These are phyloP conservation scores for Hyphopichia pseudoburtonii DNA, from an alignment of 1,139 yeast species.

Conservation along the genomic window DNA sequence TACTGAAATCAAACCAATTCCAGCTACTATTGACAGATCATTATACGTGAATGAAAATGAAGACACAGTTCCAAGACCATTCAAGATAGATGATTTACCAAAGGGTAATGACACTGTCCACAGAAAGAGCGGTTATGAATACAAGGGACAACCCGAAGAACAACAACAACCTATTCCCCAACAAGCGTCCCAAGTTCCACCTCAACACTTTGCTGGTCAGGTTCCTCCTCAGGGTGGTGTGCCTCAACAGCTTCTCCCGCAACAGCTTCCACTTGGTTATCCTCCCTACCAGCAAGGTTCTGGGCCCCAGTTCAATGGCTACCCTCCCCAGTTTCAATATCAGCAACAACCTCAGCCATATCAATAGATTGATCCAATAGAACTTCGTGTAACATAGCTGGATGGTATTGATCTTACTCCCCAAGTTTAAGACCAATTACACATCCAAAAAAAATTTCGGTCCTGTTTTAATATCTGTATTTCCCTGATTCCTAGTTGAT, in stretches of 20 bases:
- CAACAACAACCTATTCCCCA: constrained; percentile 18
- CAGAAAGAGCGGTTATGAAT: constrained; percentile 42
- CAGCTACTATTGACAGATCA: constrained; percentile 81
- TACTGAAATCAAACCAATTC: constrained; percentile 96
- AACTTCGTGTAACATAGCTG: too few species aligned
- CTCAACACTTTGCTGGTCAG: constrained; percentile 10
- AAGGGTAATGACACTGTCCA: constrained; percentile 45
- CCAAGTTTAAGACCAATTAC: too few species aligned
- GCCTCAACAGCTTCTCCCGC: constrained; percentile 15
- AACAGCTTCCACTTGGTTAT: constrained; percentile 19
- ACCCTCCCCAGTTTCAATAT: constrained; percentile 24
- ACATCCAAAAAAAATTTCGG: too few species aligned
- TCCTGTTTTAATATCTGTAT: neutral
- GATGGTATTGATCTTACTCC: too few species aligned
- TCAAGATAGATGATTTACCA: constrained; percentile 70
- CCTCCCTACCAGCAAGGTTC: constrained; percentile 20
- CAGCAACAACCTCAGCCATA: constrained; percentile 11
- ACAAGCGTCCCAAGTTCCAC: constrained; percentile 14
- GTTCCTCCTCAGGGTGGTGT: constrained; percentile 12
- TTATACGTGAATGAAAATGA: constrained; percentile 85
- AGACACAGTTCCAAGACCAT: constrained; percentile 80
- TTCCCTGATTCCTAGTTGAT: neutral
- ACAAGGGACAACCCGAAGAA: constrained; percentile 51
- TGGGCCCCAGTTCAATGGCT: constrained; percentile 28
- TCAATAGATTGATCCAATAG: too few species aligned